Conservation (phyloP, 1,139 yeast species). For the Geotrichum klebahnii region DNA sequence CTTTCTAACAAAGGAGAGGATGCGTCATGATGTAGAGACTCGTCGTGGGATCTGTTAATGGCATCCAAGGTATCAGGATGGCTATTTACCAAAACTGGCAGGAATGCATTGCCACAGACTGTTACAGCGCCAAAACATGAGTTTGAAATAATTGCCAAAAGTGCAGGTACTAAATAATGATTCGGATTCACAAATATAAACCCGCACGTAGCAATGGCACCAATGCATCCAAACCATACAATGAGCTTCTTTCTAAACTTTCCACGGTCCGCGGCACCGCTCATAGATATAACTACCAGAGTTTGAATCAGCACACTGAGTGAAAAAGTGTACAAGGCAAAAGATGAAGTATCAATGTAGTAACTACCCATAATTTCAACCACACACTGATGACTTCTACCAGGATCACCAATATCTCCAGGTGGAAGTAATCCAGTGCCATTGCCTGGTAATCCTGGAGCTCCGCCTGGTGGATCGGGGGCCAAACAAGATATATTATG, state of each 20-base stretch:
- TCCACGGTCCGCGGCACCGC: slow-evolving; percentile 63
- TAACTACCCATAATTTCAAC: slow-evolving; percentile 45
- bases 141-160: slow-evolving; percentile 56
- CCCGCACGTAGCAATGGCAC: slow-evolving; percentile 49
- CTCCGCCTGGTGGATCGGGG: slow-evolving; percentile 33
- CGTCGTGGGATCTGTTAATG: slow-evolving; percentile 8
- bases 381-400: slow-evolving; percentile 40
- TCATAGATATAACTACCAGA: slow-evolving; percentile 58
- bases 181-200: slow-evolving; percentile 44
- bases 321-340: slow-evolving; percentile 66
- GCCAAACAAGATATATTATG: slow-evolving; percentile 46
- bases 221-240: slow-evolving; percentile 52
- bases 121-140: slow-evolving; percentile 69
- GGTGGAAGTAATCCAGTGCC: slow-evolving; percentile 19
- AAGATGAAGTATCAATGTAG: slow-evolving; percentile 62
- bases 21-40: neutral
- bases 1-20: slow-evolving; percentile 12
- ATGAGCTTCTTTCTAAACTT: slow-evolving; percentile 50
- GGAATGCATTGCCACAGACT: slow-evolving; percentile 68
- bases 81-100: slow-evolving; percentile 53
- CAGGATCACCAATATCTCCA: slow-evolving; percentile 22
- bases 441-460: slow-evolving; percentile 24
- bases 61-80: slow-evolving; percentile 28
- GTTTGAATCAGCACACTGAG: slow-evolving; percentile 61
- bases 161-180: slow-evolving; percentile 53